Base-by-base conservation (phyloP, 345 rosid genomes). In the Barbarea vulgaris region DNA sequence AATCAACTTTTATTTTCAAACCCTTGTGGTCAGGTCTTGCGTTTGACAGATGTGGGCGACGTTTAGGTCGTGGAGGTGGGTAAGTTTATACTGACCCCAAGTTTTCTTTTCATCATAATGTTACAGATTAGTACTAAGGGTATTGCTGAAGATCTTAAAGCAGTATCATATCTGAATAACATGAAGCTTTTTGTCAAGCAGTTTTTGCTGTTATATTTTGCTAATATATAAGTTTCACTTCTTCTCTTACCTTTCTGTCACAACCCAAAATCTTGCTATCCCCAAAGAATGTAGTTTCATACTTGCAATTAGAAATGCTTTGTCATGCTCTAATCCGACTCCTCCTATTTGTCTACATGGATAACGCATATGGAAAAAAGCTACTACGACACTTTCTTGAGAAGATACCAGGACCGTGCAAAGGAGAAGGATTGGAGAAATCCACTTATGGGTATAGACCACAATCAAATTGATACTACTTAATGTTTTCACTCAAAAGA, bases 51-150 rank as follows among this genome's bases (percentile, higher is more conserved):
- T 84, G 84, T 74, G 93, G 97, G 59, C 84, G 96, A 82, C 97
- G 97, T 80, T 70, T 95, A 82, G 97, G 97, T 64, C 99, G 97
- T 75, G 99, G 97, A 31, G 97, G 97, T 74, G 99, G 99, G 98
- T 94, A 77, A 66, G 75, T 82, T 80, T 44, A 66, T 62, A 25
- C 0, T 36, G 42, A 30, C 61, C 65, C 21, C 67, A 39, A 36
- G 15, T 44, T 36, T 77, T 70, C 15, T 19, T 21, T 69, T 24
- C 24, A 51, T 59, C 24, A 24, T 47, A 31, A 1, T 67, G 52
- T 30, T 36, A 2, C 19, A 57, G 31, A 24, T 74, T 46, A 7
- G 27, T 61, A 12, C 48, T 15, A 41, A 15, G 2, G n/a, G 48
- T 31, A 62, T 24, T 65, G 19, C 34, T 53, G 64, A 73, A 55